Base-by-base conservation (phyloP, 768 basidiomycete genomes). In the Phanerochaete carnosa region DNA sequence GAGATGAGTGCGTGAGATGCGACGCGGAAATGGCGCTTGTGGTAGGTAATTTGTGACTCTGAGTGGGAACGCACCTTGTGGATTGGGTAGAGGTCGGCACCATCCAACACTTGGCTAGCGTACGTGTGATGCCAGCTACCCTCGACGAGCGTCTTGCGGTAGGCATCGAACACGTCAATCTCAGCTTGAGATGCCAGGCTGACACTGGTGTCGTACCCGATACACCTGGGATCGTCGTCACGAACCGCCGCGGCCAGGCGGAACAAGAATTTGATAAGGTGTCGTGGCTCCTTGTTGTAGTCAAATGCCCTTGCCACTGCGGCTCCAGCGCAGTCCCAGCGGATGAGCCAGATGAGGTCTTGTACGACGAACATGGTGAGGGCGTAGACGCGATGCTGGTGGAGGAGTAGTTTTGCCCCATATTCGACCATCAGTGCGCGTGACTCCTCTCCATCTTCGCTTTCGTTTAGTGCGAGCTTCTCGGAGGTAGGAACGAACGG, bases 371-470 rank as follows among this genome's bases (percentile, higher is more conserved):
- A 39, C 13, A 39, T n/a, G 12, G 52, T 33, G 52, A 54, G 33
- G 29, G 33, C 8, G 32, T 7, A 33, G 22, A 7, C n/a, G 22
- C 52, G 52, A n/a, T 54, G 52, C 22, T 54, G 52, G 13, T 30
- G 52, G 6, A 23, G 47, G 22, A 25, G 5, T 6, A 49, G 4
- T 19, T 49, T 25, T 5, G 23, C 28, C 13, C 22, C 47, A 19
- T 25, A 49, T 5, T 19, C 26, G 7, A 25, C 47, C 25, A 26
- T 49, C 47, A 25, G 47, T 3, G 47, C 47, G 23, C 47, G 39
- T 4, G 39, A 43, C 15, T 35, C 15, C 15, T 35, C 15, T 79
- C 80, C 26, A 73, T 60, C 60, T n/a, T n/a, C n/a, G n/a, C n/a
- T n/a, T n/a, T n/a, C n/a, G n/a, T n/a, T n/a, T n/a, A n/a, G n/a